phyloP scores from a whole-genome alignment of 495 filamentous ascomycete genomes.

The Penicillium canariense region DNA sequence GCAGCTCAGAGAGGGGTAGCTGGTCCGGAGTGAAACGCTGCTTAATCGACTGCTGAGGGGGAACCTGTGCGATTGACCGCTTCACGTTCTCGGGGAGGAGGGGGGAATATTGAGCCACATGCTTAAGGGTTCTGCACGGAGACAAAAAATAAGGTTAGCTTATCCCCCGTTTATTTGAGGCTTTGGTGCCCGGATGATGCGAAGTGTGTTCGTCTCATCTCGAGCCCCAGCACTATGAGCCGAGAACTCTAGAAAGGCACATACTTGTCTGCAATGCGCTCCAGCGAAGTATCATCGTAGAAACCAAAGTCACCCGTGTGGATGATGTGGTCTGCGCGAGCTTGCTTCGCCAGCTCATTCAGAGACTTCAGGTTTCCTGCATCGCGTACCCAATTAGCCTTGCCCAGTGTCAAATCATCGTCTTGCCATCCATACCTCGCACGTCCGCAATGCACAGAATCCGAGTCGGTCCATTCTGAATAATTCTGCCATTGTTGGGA shows the following conservation, averaged over 20 bases:
- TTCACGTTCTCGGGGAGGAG: slow-evolving; percentile 85
- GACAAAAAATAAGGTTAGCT: slow-evolving; percentile 17
- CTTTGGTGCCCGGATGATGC: slow-evolving; percentile 3
- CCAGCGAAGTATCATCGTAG: slow-evolving; percentile 93
- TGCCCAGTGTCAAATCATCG: background rate
- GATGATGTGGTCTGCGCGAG: slow-evolving; percentile 91
- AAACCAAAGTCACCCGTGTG: slow-evolving; percentile 99
- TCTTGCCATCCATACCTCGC: slow-evolving; percentile 63
- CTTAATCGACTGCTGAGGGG: slow-evolving; percentile 68
- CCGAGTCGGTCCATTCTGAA: slow-evolving; percentile 80
- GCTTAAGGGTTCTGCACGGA: slow-evolving; percentile 78
- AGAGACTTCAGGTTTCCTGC: slow-evolving; percentile 91
- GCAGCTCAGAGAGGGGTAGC: slow-evolving; percentile 91
- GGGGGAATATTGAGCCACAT: slow-evolving; percentile 97
- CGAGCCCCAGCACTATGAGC: background rate
- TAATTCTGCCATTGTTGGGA: slow-evolving; percentile 68
- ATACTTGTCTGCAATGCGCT: slow-evolving; percentile 98
- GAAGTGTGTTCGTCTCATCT: background rate
- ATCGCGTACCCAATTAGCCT: slow-evolving; percentile 23
- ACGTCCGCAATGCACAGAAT: slow-evolving; percentile 97
- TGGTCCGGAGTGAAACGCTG: slow-evolving; percentile 73
- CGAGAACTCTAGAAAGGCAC: slow-evolving; percentile 30
- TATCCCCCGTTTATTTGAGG: background rate
- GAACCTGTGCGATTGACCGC: slow-evolving; percentile 71
- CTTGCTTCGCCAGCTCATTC: slow-evolving; percentile 92